A percentile compares a stretch with the other conserved stretches of the same genome.
phyloP scores from a whole-genome alignment of 2,329 filamentous ascomycete species.

The Colletotrichum horii region DNA sequence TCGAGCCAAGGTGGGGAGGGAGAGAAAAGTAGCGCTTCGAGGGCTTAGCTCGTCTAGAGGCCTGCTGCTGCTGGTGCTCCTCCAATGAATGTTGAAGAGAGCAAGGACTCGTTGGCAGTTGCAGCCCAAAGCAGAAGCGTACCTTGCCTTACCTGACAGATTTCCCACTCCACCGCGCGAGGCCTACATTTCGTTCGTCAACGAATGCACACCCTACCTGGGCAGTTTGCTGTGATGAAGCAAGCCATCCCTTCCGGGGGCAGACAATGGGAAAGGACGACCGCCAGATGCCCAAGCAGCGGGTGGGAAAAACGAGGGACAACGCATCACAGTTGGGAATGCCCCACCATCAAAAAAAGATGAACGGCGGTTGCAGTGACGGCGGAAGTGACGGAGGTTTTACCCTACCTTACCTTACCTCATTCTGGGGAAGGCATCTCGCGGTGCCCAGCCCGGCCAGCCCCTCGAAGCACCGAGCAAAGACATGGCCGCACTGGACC shows the following conservation, averaged over 20 bases:
- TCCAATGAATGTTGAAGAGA: not conserved
- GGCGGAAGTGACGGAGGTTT: not conserved
- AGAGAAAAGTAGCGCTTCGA: not conserved
- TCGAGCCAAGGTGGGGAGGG: not conserved
- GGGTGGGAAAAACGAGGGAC: not conserved
- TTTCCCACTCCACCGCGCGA: not conserved
- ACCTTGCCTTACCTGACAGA: not conserved
- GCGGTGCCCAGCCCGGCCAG: not conserved
- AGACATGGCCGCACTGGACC: not conserved
- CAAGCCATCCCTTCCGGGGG: not conserved
- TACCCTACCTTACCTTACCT: not conserved
- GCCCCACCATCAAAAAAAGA: not conserved
- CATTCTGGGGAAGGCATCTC: not conserved
- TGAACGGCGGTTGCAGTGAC: not conserved
- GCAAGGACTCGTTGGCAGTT: not conserved
- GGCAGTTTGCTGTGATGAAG: not conserved
- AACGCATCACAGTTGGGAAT: constrained; percentile 3
- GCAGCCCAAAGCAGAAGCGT: not conserved
- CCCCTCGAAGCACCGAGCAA: not conserved
- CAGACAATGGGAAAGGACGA: not conserved
- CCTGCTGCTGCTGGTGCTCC: not conserved
- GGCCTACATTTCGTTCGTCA: not conserved
- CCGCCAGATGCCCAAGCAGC: not conserved
- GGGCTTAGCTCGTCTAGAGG: not conserved
- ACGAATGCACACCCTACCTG: not conserved